Evolutionary conservation across 2,329 filamentous ascomycete genomes (phyloP).

Genomic region (Pseudopithomyces maydicus): DNA sequence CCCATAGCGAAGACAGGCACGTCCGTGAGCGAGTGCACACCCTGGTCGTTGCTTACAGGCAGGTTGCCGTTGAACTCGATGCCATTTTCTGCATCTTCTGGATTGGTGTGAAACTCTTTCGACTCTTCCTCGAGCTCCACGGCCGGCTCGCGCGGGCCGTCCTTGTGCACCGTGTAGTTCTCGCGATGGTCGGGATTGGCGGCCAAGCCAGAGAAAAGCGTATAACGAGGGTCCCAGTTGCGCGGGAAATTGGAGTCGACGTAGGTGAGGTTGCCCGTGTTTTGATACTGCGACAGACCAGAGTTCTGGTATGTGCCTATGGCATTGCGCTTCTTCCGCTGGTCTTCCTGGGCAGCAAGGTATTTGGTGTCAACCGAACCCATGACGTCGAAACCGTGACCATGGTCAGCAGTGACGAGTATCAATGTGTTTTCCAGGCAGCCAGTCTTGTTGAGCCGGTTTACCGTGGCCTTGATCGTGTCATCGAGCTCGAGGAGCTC

Average conservation of each 20-base stretch:
- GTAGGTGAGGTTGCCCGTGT: slow-evolving; percentile 66
- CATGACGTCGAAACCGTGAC: slow-evolving; percentile 87
- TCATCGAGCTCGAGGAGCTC: slow-evolving; percentile 87
- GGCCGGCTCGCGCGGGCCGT: slow-evolving; percentile 67
- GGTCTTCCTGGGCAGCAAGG: slow-evolving; percentile 65
- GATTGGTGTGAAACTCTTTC: slow-evolving; percentile 69
- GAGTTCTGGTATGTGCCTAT: slow-evolving; percentile 75
- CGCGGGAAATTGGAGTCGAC: slow-evolving; percentile 77
- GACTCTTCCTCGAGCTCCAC: slow-evolving; percentile 57
- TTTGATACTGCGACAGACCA: slow-evolving; percentile 76
- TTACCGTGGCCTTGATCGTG: slow-evolving; percentile 75
- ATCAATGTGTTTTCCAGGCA: slow-evolving; percentile 77
- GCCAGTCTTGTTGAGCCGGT: slow-evolving; percentile 68
- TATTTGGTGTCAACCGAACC: slow-evolving; percentile 82
- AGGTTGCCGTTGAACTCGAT: slow-evolving; percentile 79
- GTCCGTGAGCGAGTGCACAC: slow-evolving; percentile 47
- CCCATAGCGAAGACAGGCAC: slow-evolving; percentile 72
- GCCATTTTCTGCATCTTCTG: slow-evolving; percentile 67
- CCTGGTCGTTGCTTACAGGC: slow-evolving; percentile 65
- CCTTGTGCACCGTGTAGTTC: slow-evolving; percentile 73
- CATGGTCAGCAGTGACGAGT: slow-evolving; percentile 84
- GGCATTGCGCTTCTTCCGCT: slow-evolving; percentile 76
- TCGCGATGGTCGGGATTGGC: slow-evolving; percentile 78
- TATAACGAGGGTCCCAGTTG: slow-evolving; percentile 86
- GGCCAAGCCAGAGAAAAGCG: slow-evolving; percentile 73